phyloP scores from a whole-genome alignment of 2,329 filamentous ascomycete genomes.

The Cordyceps militaris region DNA sequence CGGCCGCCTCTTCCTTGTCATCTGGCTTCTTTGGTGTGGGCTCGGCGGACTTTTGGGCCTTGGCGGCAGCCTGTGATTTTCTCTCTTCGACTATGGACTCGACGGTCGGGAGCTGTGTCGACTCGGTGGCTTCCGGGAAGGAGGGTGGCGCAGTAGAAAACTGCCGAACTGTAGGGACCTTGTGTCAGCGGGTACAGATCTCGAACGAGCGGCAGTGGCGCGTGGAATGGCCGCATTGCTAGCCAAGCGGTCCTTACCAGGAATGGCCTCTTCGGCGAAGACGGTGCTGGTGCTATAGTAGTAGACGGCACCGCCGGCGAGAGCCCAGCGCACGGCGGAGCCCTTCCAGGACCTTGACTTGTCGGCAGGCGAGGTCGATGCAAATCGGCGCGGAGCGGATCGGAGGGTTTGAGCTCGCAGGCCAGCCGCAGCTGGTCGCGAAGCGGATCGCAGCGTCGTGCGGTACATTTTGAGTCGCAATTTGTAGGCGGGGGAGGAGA shows the following conservation, averaged over 20 bases:
- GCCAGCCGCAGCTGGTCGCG: conserved; percentile 36
- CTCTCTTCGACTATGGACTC: conserved; percentile 58
- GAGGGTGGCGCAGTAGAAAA: conserved; percentile 36
- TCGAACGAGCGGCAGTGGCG: neutral
- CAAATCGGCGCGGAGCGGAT: conserved; percentile 41
- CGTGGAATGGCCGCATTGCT: no score
- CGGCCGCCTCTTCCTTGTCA: conserved; percentile 19
- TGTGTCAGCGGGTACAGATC: neutral
- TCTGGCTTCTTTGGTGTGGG: conserved; percentile 23
- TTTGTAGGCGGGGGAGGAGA: conserved; percentile 11
- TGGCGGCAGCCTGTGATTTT: conserved; percentile 28
- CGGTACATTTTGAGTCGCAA: conserved; percentile 40
- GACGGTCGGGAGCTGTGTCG: conserved; percentile 46
- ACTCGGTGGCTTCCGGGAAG: conserved; percentile 45
- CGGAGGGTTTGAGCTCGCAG: conserved; percentile 34
- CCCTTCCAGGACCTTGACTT: conserved; percentile 80
- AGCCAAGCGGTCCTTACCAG: conserved; percentile 44
- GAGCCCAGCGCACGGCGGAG: conserved; percentile 62
- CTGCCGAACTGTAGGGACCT: conserved; percentile 20
- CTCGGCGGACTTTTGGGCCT: conserved; percentile 19
- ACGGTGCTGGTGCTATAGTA: conserved; percentile 88
- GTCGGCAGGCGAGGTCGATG: conserved; percentile 45
- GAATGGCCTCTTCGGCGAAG: conserved; percentile 74
- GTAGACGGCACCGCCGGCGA: conserved; percentile 73
- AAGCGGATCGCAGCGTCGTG: conserved; percentile 41